Conservation (phyloP, 805 yeast species). For the Ogataea allantospora region DNA sequence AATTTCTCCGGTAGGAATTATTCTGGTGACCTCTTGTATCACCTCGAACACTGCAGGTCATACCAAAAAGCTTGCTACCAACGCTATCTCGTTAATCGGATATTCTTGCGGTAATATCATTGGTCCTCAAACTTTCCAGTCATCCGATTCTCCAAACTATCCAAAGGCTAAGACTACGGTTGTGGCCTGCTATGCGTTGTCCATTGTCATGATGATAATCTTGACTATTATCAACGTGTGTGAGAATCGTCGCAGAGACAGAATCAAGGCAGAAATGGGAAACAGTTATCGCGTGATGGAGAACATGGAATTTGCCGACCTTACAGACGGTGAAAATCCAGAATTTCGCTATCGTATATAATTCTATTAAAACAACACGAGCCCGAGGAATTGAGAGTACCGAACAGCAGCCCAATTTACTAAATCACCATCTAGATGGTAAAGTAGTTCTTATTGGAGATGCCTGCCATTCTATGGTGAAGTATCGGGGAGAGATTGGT, state of each 20-base stretch:
- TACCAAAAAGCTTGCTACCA: conserved; percentile 47
- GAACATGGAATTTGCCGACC: conserved; percentile 42
- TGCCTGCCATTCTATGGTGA: conserved; percentile 36
- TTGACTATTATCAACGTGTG: conserved; percentile 19
- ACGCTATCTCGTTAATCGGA: conserved; percentile 35
- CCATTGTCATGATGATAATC: conserved; percentile 43
- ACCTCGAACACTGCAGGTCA: conserved; percentile 44
- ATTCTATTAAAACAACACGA: conserved; percentile 30
- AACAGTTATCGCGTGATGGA: conserved; percentile 20
- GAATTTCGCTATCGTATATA: conserved; percentile 35
- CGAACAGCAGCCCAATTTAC: conserved; percentile 35
- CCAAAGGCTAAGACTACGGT: conserved; percentile 43
- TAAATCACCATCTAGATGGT: conserved; percentile 24
- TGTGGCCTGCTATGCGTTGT: conserved; percentile 10
- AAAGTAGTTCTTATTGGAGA: conserved; percentile 35
- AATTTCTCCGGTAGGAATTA: conserved; percentile 28
- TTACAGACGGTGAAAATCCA: conserved; percentile 43
- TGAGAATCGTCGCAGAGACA: conserved; percentile 25
- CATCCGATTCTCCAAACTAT: conserved; percentile 44
- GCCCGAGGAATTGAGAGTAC: conserved; percentile 30
- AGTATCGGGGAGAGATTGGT: conserved; percentile 24
- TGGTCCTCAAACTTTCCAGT: conserved; percentile 54
- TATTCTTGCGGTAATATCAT: conserved; percentile 48
- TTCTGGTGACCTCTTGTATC: conserved; percentile 28
- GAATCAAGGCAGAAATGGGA: conserved; percentile 25